A percentile compares a stretch with the other conserved stretches of the same genome.
These are phyloP conservation scores for Darksidea phi DNA, from an alignment of 495 filamentous ascomycete genomes.

Conservation along the genomic window DNA sequence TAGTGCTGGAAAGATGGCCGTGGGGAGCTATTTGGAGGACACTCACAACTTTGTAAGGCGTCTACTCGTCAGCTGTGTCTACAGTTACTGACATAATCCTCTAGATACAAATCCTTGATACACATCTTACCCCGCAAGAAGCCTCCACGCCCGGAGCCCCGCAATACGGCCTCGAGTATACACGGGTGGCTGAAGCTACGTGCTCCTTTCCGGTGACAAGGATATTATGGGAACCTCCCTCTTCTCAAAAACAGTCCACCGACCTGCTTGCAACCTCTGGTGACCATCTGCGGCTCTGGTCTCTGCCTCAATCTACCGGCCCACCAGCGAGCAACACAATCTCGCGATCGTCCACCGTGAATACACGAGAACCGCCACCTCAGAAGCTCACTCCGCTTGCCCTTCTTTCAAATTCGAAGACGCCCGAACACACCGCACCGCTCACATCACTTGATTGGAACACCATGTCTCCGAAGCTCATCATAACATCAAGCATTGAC, in stretches of 20 bases:
- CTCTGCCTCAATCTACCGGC: slow-evolving; percentile 63
- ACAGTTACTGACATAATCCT: slow-evolving; percentile 9
- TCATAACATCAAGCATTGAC: slow-evolving; percentile 98
- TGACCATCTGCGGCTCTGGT: slow-evolving; percentile 95
- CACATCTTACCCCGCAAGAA: slow-evolving; percentile 73
- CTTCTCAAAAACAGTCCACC: slow-evolving; percentile 93
- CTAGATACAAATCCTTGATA: slow-evolving; percentile 97
- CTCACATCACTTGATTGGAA: slow-evolving; percentile 98
- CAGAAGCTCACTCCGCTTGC: slow-evolving; percentile 93
- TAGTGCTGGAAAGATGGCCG: slow-evolving; percentile 77
- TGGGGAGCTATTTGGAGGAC: slow-evolving; percentile 96
- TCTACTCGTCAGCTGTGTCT: neutral
- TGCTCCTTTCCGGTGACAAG: slow-evolving; percentile 97
- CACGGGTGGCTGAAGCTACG: slow-evolving; percentile 93
- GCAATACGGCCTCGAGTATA: slow-evolving; percentile 80
- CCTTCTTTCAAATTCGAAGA: slow-evolving; percentile 94
- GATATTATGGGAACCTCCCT: slow-evolving; percentile 95
- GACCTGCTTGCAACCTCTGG: slow-evolving; percentile 95
- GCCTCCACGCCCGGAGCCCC: slow-evolving; percentile 65
- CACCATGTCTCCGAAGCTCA: slow-evolving; percentile 87
- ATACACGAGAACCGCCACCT: slow-evolving; percentile 58
- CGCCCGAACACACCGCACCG: slow-evolving; percentile 94
- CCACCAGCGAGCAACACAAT: slow-evolving; percentile 69
- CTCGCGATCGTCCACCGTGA: slow-evolving; percentile 61
- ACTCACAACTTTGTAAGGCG: slow-evolving; percentile 91